Conservation (phyloP, 2,329 filamentous ascomycete species). For the Phialocephala sp. region DNA sequence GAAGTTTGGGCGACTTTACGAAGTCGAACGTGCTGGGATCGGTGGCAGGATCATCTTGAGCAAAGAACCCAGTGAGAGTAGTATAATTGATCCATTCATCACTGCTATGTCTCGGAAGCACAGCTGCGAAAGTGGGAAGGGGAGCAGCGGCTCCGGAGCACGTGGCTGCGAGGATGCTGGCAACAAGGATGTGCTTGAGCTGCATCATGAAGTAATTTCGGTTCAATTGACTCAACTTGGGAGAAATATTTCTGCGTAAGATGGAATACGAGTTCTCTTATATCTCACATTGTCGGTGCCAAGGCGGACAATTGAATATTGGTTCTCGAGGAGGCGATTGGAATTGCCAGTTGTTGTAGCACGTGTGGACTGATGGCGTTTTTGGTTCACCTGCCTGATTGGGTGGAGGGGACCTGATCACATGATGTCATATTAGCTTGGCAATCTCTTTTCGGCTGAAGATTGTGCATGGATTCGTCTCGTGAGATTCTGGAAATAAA, state of each 20-base stretch:
- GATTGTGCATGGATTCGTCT: background rate
- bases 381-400: constrained; percentile 15
- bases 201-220: constrained; percentile 9
- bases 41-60: constrained; percentile 65
- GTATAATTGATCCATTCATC: constrained; percentile 57
- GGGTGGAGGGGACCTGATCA: constrained; percentile 4
- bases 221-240: constrained; percentile 1
- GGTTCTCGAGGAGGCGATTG: background rate
- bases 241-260: background rate
- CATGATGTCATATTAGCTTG: background rate
- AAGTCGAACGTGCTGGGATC: constrained; percentile 66
- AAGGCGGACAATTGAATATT: background rate
- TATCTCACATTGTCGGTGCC: background rate
- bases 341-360: constrained; percentile 12
- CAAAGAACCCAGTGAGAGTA: constrained; percentile 65
- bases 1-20: constrained; percentile 49
- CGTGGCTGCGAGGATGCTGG: background rate
- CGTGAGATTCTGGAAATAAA: background rate
- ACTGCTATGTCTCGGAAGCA: constrained; percentile 5
- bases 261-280: background rate
- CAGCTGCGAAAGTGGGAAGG: constrained; percentile 6
- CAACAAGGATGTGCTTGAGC: background rate
- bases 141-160: constrained; percentile 5
- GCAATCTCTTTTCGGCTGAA: background rate
- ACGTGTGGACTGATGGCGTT: constrained; percentile 7